These are phyloP conservation scores for Rubia occidens DNA, from an alignment of 305 asterid species.

Conservation along the genomic window DNA sequence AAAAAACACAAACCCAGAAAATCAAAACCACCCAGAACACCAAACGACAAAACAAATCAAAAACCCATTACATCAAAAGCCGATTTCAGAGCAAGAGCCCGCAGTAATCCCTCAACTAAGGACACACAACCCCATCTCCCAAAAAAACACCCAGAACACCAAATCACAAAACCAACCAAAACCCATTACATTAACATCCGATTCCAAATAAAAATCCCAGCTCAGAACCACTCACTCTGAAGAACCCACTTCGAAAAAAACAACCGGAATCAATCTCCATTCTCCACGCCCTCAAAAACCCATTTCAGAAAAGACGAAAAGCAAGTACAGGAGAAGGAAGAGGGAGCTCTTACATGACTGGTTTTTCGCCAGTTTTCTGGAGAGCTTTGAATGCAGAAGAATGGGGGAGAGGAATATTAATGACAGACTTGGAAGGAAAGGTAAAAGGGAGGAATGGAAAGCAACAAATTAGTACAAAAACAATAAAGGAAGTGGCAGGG, in stretches of 20 bases:
- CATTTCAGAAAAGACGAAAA: constrained; percentile 6
- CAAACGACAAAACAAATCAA: constrained; percentile 5
- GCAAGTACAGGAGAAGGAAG: not conserved
- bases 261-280: not conserved
- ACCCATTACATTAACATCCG: not conserved
- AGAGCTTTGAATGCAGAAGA: constrained; percentile 5
- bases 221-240: constrained; percentile 3
- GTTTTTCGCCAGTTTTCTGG: not conserved
- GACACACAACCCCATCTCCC: not conserved
- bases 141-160: not conserved
- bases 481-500: constrained; percentile 7
- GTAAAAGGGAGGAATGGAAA: constrained; percentile 14
- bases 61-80: not conserved
- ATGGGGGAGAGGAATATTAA: constrained; percentile 15
- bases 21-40: constrained; percentile 14
- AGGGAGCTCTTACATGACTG: not conserved
- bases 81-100: not conserved
- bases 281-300: not conserved
- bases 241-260: constrained; percentile 8
- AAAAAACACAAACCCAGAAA: constrained; percentile 4
- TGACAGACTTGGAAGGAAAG: constrained; percentile 37
- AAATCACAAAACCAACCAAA: not conserved
- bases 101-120: not conserved
- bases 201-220: not conserved
- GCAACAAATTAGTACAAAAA: not conserved